These are phyloP conservation scores for Lactarius sp. DNA, from an alignment of 768 basidiomycete species.

Conservation along the genomic window DNA sequence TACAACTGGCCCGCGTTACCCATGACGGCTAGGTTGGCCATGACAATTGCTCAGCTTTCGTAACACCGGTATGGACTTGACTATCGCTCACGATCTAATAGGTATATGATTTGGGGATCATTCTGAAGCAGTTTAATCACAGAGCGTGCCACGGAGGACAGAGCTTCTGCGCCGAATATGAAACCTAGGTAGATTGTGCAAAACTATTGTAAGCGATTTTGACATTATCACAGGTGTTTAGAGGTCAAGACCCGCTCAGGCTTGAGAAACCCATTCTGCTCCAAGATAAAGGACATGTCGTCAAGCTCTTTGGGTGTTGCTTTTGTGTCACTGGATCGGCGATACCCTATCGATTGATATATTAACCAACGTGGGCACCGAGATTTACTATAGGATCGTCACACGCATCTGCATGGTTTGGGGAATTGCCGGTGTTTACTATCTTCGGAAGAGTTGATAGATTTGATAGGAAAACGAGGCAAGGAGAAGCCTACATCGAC, in stretches of 20 bases:
- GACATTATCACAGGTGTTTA: constrained; percentile 29
- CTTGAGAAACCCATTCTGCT: constrained; percentile 66
- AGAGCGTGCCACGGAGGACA: constrained; percentile 59
- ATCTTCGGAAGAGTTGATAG: constrained; percentile 40
- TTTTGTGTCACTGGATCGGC: constrained; percentile 71
- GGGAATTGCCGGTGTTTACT: constrained; percentile 90
- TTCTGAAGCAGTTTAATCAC: constrained; percentile 54
- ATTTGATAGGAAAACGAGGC: constrained; percentile 1
- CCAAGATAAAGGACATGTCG: constrained; percentile 67
- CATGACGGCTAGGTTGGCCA: constrained; percentile 70
- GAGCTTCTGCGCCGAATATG: constrained; percentile 76
- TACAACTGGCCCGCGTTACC: constrained; percentile 87
- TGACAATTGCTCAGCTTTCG: neutral
- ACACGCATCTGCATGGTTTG: constrained; percentile 80
- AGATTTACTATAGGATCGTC: neutral
- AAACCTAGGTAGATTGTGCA: constrained; percentile 54
- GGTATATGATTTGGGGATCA: constrained; percentile 66
- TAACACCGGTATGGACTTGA: neutral
- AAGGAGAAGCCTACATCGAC: constrained; percentile 67
- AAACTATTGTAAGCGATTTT: neutral
- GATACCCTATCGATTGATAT: constrained; percentile 61
- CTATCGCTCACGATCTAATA: constrained; percentile 77
- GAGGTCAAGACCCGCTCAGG: constrained; percentile 79
- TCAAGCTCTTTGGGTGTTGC: constrained; percentile 74
- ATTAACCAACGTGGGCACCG: neutral